These are phyloP conservation scores for Chlamydomonas asymmetrica DNA, from an alignment of 139 green algal genomes.

Conservation along the genomic window DNA sequence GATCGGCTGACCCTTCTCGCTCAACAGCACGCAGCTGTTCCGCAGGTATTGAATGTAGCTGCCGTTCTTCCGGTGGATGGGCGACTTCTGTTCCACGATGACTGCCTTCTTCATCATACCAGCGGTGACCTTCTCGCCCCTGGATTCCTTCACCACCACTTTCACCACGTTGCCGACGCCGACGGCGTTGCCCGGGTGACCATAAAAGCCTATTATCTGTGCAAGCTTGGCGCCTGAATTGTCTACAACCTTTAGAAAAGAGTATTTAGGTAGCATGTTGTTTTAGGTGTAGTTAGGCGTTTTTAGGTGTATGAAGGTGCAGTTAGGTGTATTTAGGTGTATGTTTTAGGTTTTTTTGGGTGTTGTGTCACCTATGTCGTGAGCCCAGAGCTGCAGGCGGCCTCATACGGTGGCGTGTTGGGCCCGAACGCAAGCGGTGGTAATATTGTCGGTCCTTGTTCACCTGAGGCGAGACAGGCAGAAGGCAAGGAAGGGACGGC, in stretches of 20 bases:
- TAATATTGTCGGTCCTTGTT: too few species aligned
- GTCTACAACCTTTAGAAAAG: constrained; percentile 54
- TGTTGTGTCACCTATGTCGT: too few species aligned
- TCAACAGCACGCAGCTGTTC: constrained; percentile 53
- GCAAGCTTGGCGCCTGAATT: constrained; percentile 49
- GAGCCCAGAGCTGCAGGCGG: too few species aligned
- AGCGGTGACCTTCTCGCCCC: constrained; percentile 46
- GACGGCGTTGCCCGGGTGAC: constrained; percentile 27
- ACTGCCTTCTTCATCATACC: constrained; percentile 57
- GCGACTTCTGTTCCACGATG: constrained; percentile 52
- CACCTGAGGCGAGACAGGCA: too few species aligned
- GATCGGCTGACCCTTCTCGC: constrained; percentile 62
- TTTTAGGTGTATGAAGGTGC: too few species aligned
- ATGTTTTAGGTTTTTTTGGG: too few species aligned
- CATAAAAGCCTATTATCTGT: constrained; percentile 48
- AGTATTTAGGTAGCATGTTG: constrained; percentile 48
- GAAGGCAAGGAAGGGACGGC: too few species aligned
- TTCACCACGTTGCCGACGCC: constrained; percentile 59
- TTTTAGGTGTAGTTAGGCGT: too few species aligned
- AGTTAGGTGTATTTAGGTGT: too few species aligned
- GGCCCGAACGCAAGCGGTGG: not conserved
- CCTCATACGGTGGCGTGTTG: too few species aligned
- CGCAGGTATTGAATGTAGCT: constrained; percentile 52
- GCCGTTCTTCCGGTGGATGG: constrained; percentile 47
- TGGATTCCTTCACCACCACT: constrained; percentile 56